Evolutionary conservation across 2,329 filamentous ascomycete genomes (phyloP), one percentile per base, ranked within the genome.

Genomic region (Aspergillus unguis): DNA sequence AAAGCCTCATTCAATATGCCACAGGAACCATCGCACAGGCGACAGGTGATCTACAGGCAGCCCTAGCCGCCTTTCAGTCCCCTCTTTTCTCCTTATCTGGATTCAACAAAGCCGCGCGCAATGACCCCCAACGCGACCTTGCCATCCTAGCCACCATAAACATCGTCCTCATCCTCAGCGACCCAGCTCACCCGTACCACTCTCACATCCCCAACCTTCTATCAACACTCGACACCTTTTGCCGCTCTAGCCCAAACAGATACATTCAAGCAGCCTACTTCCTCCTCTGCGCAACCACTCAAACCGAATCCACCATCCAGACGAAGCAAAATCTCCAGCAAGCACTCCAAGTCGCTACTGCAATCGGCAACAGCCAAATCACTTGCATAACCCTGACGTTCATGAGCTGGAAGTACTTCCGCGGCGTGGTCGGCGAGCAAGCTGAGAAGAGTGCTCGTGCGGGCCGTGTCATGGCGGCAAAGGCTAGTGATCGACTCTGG

Each of bases 361-460:
- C 77, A 6, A 85, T 87, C 6, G 78, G 79, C 50, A 96, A 96
- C 67, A 83, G 83, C 29, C 88, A 95, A 58, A 86, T 92, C 49
- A 80, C 91, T n/a, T 86, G 86, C 44, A 87, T 96, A 58, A 85
- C 87, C 5, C 82, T 96, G 54, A 91, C 85, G 60, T 85, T 94
- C 58, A 95, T 96, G 87, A 87, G 88, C 48, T 85, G 82, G 64
- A 83, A 85, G 47, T 87, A 96, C 64, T 96, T 92, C 70, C 85
- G 86, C 42, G 87, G 87, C 54, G 86, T 92, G 10, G 84, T 95
- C 3, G 90, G 90, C 45, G 86, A 88, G 53, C 88, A 92, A 68
- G 86, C 87, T 0, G 79, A 89, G 54, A 91, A 91, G 72, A 88
- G 86, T 64, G 86, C 87, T 4, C 80, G 81, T 58, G 87, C 88